Evolutionary conservation across 352 stramenopile species (phyloP).

Genomic region (Phytophthora cactorum): DNA sequence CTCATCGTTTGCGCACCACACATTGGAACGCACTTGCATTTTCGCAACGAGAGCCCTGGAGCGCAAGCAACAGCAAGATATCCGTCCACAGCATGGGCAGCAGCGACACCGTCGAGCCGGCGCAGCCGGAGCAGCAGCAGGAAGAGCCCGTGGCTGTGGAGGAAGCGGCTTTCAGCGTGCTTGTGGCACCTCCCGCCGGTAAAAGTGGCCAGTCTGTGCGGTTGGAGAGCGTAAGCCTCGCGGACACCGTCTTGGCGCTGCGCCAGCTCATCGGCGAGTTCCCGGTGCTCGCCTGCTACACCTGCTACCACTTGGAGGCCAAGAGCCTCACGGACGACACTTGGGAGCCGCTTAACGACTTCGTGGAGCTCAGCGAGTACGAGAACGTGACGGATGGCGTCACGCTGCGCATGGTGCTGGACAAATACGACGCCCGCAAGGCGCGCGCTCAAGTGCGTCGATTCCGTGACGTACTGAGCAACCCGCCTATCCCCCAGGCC

Average conservation of each 20-base stretch:
- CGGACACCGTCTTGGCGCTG: constrained; percentile 83
- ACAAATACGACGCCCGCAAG: constrained; percentile 90
- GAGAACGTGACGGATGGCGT: constrained; percentile 65
- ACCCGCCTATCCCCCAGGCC: constrained; percentile 81
- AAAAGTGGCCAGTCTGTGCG: constrained; percentile 44
- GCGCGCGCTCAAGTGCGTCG: constrained; percentile 82
- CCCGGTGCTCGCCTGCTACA: constrained; percentile 83
- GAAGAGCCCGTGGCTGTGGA: constrained; percentile 29
- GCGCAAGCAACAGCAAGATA: constrained; percentile 11
- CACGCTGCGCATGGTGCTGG: constrained; percentile 82
- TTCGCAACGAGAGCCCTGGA: constrained; percentile 19
- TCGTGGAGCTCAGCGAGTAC: constrained; percentile 86
- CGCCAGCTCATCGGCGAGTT: constrained; percentile 87
- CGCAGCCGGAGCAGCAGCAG: constrained; percentile 31
- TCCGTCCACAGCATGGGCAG: constrained; percentile 36
- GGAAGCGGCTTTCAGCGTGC: constrained; percentile 59
- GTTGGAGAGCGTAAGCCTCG: constrained; percentile 73
- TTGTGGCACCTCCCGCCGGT: constrained; percentile 55
- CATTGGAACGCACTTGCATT: constrained; percentile 36
- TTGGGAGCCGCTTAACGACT: constrained; percentile 81
- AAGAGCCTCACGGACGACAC: constrained; percentile 30
- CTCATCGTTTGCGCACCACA: constrained; percentile 38
- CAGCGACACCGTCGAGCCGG: constrained; percentile 34
- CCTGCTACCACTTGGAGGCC: constrained; percentile 86
- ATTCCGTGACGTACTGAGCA: constrained; percentile 83